Percentiles rank a stretch among this genome's conserved stretches.
Conservation (phyloP, 768 basidiomycete species). For the Leccinum obscurum region DNA sequence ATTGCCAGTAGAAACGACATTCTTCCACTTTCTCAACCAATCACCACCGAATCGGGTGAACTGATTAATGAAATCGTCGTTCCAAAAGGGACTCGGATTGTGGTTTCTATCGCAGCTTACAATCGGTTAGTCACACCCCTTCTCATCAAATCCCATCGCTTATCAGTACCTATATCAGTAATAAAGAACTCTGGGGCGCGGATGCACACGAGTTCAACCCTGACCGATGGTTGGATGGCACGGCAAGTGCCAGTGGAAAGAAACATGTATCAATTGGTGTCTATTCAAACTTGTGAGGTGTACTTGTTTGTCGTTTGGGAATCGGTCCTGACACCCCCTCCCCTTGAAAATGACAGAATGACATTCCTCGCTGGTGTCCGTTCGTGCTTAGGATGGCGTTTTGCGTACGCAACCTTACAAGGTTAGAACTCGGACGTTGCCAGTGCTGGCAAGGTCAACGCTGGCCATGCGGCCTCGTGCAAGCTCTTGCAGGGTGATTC, state of each 20-base stretch:
- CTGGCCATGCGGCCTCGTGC: too few relatives aligned
- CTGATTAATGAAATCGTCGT: slow-evolving; percentile 44
- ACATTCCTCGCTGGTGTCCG: slow-evolving; percentile 28
- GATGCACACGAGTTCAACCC: slow-evolving; percentile 35
- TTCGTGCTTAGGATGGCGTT: slow-evolving; percentile 25
- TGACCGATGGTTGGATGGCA: slow-evolving; percentile 27
- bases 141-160: not conserved
- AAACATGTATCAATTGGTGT: slow-evolving; percentile 26
- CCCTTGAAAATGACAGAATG: slow-evolving; percentile 24
- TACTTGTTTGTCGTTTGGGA: not conserved
- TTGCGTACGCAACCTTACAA: not conserved
- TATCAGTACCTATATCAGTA: slow-evolving; percentile 12
- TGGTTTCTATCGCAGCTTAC: slow-evolving; percentile 54
- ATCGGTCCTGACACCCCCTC: not conserved
- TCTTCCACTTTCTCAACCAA: slow-evolving; percentile 57
- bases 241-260: slow-evolving; percentile 18
- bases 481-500: too few relatives aligned
- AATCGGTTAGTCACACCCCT: slow-evolving; percentile 41
- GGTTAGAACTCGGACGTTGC: too few relatives aligned
- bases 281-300: slow-evolving; percentile 32
- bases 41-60: slow-evolving; percentile 47
- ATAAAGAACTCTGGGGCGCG: slow-evolving; percentile 32
- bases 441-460: too few relatives aligned
- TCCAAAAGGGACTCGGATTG: slow-evolving; percentile 50
- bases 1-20: slow-evolving; percentile 53